A percentile compares a stretch with the other conserved stretches of the same genome.
These are phyloP conservation scores for Noccaea bulbosa DNA, from an alignment of 345 rosid genomes.

Conservation along the genomic window DNA sequence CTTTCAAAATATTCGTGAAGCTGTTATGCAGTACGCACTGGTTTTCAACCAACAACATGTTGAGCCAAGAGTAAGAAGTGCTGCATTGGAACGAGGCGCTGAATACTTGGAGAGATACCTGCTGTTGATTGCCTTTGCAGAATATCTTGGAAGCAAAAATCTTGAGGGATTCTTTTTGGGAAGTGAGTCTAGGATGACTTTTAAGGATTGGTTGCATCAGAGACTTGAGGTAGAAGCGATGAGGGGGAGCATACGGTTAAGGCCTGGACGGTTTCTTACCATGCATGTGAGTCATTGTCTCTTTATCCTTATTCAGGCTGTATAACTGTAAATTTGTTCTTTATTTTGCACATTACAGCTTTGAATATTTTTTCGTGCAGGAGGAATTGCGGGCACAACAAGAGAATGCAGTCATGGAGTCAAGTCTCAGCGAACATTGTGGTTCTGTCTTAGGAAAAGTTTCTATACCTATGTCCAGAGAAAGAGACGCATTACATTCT, in stretches of 20 bases:
- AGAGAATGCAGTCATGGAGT: constrained; percentile 98
- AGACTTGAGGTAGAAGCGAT: constrained; percentile 94
- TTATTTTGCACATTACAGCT: constrained; percentile 9
- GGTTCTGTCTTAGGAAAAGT: constrained; percentile 93
- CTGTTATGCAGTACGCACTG: constrained; percentile 84
- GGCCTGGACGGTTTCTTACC: constrained; percentile 89
- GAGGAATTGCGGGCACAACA: constrained; percentile 83
- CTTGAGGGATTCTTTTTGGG: constrained; percentile 86
- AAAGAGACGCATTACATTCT: too few relatives aligned
- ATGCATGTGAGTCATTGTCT: constrained; percentile 65
- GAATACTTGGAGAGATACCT: constrained; percentile 92
- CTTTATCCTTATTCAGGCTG: neutral
- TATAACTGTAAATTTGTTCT: neutral
- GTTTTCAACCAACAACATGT: constrained; percentile 87
- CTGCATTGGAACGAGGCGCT: constrained; percentile 92
- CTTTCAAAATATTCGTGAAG: constrained; percentile 89
- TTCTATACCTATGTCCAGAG: constrained; percentile 54
- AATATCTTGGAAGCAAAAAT: constrained; percentile 94
- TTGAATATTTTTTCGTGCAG: constrained; percentile 47
- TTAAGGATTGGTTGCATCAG: constrained; percentile 88
- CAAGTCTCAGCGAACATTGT: constrained; percentile 75
- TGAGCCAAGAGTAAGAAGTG: constrained; percentile 88
- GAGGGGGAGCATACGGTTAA: constrained; percentile 94
- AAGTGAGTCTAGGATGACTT: constrained; percentile 75
- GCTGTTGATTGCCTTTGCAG: constrained; percentile 91